Base-by-base conservation (phyloP, 2,329 filamentous ascomycete species). In the Cadophora malorum region DNA sequence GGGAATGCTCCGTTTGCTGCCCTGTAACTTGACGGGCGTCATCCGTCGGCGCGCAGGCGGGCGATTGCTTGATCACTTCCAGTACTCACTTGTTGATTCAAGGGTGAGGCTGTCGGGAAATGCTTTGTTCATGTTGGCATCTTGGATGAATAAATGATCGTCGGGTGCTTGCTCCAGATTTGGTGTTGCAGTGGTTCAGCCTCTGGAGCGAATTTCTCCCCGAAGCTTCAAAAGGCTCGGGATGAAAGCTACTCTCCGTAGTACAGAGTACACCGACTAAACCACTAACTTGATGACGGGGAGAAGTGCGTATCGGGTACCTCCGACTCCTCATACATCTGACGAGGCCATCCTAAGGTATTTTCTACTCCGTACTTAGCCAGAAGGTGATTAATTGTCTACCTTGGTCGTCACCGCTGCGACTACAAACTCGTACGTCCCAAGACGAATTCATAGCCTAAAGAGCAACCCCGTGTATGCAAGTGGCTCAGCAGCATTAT, bases 291-390 rank as follows among this genome's bases (percentile, higher is more conserved):
- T 31, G 12, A 55, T 28, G 4, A 53, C 50, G 14, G 9, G 12
- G 23, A n/a, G 52, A 33, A 55, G 0, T 33, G 25, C 52, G 16
- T n/a, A 10, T 33, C 52, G 52, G 52, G 4, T 14, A 33, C 25
- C 52, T 33, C 52, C 25, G 28, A 31, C 52, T 55, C 52, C 14
- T 55, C 52, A 33, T 53, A 25, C 52, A 55, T 55, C 25, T 28
- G 31, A 19, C 25, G 23, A 53, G 25, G 9, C 28, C 19, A 1
- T 45, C 16, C 41, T 45, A 19, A 5, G 12, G 4, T 19, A 5
- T 19, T 16, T 53, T 31, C 50, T 53, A 9, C 35, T 38, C 35
- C 12, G 35, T 38, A 38, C 35, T 7, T 38, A 38, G 12, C 28
- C 28, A 28, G 28, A 28, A 28, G 28, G 28, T 28, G 5, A 28